Percentiles rank a stretch among this genome's conserved stretches.
phyloP scores from a whole-genome alignment of 2,329 filamentous ascomycete species.

The Fusarium graminum region DNA sequence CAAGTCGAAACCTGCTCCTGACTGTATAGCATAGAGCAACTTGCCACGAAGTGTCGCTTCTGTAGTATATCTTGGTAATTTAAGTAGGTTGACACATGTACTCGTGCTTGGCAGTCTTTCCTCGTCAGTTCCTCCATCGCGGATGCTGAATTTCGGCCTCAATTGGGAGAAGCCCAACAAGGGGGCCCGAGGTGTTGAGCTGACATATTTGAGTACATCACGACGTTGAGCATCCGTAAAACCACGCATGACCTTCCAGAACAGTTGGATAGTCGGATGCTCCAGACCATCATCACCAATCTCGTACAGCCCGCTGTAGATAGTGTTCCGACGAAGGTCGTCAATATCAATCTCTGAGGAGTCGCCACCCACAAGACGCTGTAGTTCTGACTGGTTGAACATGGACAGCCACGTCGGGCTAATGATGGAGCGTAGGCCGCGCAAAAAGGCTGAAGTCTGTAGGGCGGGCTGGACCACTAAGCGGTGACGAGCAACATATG shows the following conservation, averaged over 20 bases:
- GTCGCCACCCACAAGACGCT: slow-evolving; percentile 92
- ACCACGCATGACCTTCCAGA: slow-evolving; percentile 89
- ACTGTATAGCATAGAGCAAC: slow-evolving; percentile 88
- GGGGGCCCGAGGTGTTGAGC: slow-evolving; percentile 89
- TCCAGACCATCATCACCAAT: slow-evolving; percentile 91
- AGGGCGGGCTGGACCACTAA: slow-evolving; percentile 81
- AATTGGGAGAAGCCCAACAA: slow-evolving; percentile 89
- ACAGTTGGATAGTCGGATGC: slow-evolving; percentile 85
- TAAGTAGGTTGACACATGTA: slow-evolving; percentile 95
- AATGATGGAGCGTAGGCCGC: slow-evolving; percentile 87
- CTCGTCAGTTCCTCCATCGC: slow-evolving; percentile 72
- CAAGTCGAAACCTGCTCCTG: slow-evolving; percentile 92
- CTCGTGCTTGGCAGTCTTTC: slow-evolving; percentile 93
- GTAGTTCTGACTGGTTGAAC: slow-evolving; percentile 97
- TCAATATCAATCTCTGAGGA: slow-evolving; percentile 86
- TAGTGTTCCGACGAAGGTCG: slow-evolving; percentile 85
- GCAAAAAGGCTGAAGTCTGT: slow-evolving; percentile 91
- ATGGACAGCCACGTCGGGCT: slow-evolving; percentile 94
- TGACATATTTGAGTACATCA: slow-evolving; percentile 95
- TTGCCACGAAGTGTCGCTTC: slow-evolving; percentile 78
- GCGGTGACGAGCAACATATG: slow-evolving; percentile 88
- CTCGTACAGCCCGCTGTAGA: slow-evolving; percentile 88
- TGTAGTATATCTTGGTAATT: slow-evolving; percentile 84
- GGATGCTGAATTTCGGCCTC: slow-evolving; percentile 87
- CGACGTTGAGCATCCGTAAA: slow-evolving; percentile 82